Base-by-base conservation (phyloP, 495 filamentous ascomycete genomes). In the Cercophora scortea region DNA sequence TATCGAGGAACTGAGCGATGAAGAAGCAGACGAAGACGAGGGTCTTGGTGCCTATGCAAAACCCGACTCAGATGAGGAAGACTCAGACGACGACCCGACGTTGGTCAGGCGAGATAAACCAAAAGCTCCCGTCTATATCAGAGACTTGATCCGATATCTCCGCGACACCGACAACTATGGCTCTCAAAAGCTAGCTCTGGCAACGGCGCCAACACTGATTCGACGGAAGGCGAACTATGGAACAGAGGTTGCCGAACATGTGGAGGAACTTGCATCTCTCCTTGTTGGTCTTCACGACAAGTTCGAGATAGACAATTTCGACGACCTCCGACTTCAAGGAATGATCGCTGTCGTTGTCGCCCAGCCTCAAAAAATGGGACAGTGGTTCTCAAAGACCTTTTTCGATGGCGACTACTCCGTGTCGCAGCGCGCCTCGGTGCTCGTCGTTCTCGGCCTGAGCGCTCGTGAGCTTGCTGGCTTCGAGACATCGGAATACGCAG, bases 381-480 rank as follows among this genome's bases (percentile, higher is more conserved):
- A 77, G 36, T 92, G 89, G 85, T 88, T 95, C 51, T 79, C 86
- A 1, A 83, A 82, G 50, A 84, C 86, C 0, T 95, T 92, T 69
- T 97, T 95, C 62, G 85, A 87, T 39, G 94, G 90, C 9, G 94
- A 97, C 57, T 88, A 92, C 59, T 95, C 90, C 0, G 73, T 96
- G 44, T 77, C 81, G 0, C 92, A 97, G 60, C 78, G 93, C 35
- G 85, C 85, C 10, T 81, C 86, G 0, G 76, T 96, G 38, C 83
- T 97, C 38, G 86, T 85, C 47, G 82, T 86, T 6, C 71, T 97
- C 15, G 91, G 92, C 12, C 71, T 99, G 0, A 80, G 84, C 44
- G 89, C 88, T n/a, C 79, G 93, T 42, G 93, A 97, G 66, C 67
- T 99, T 2, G 90, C 88, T 0, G 91, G 93, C 7, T 83, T 86